These are phyloP conservation scores for Biancaea sappan DNA, from an alignment of 306 rosid genomes.

Conservation along the genomic window DNA sequence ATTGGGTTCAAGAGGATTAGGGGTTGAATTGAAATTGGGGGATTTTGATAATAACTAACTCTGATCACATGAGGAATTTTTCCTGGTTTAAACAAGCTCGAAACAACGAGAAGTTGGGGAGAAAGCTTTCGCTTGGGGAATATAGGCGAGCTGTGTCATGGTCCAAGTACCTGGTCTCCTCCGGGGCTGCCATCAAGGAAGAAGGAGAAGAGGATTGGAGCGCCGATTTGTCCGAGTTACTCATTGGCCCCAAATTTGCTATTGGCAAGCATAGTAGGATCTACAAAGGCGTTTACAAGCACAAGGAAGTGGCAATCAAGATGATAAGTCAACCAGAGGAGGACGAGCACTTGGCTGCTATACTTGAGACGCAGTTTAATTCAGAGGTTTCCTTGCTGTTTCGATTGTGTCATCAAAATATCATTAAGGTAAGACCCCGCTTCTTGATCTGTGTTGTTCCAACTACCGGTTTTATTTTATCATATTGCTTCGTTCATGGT, in stretches of 20 bases:
- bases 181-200: conserved; percentile 86
- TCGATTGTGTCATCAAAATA: conserved; percentile 74
- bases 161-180: conserved; percentile 88
- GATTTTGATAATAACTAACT: conserved; percentile 42
- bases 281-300: conserved; percentile 84
- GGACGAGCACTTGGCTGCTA: conserved; percentile 68
- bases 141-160: conserved; percentile 90
- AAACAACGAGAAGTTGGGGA: conserved; percentile 51
- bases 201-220: conserved; percentile 96
- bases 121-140: conserved; percentile 76
- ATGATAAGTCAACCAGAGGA: conserved; percentile 87
- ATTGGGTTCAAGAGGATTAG: conserved; percentile 13
- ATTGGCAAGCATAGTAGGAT: conserved; percentile 90
- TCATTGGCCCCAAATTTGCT: conserved; percentile 80
- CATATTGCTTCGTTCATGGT: neutral
- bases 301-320: conserved; percentile 87
- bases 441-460: neutral
- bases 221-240: conserved; percentile 88
- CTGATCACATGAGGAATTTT: conserved; percentile 61
- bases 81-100: conserved; percentile 60
- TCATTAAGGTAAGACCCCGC: conserved; percentile 70
- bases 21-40: conserved; percentile 41
- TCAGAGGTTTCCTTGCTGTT: conserved; percentile 85
- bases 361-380: conserved; percentile 83
- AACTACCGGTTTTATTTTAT: neutral